Conservation (phyloP, 1,284 basidiomycete species). For the Sporisorium scitamineum region DNA sequence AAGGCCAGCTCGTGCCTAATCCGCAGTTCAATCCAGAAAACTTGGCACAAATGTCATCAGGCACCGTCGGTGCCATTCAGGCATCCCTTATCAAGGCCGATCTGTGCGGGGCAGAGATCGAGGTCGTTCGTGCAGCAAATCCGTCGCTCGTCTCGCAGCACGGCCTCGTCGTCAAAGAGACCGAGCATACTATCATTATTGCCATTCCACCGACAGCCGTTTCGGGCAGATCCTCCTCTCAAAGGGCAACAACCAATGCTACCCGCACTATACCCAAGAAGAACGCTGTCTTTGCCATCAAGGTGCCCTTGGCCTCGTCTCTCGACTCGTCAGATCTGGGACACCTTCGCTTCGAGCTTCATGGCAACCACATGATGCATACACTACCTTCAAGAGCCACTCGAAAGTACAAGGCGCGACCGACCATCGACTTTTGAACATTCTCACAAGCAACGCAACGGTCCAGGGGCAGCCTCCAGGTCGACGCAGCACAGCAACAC, state of each 20-base stretch:
- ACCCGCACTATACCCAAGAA: slow-evolving; percentile 49
- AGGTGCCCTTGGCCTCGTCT: slow-evolving; percentile 27
- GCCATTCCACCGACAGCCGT: slow-evolving; percentile 9
- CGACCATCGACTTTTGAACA: slow-evolving; percentile 46
- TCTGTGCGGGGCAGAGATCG: slow-evolving; percentile 49
- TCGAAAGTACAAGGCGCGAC: slow-evolving; percentile 47
- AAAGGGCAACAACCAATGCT: not conserved
- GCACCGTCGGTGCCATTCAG: slow-evolving; percentile 41
- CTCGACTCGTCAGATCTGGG: not conserved
- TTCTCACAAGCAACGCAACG: not conserved
- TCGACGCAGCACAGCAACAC: not conserved
- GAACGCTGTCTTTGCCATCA: slow-evolving; percentile 45
- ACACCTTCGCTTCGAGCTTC: slow-evolving; percentile 40
- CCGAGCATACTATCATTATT: slow-evolving; percentile 42
- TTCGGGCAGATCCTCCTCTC: no score
- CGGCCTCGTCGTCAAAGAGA: slow-evolving; percentile 50
- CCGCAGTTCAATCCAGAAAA: slow-evolving; percentile 33
- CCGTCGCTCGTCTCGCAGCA: slow-evolving; percentile 42
- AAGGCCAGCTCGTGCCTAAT: slow-evolving; percentile 32
- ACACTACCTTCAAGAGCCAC: slow-evolving; percentile 47
- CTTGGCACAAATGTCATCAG: slow-evolving; percentile 35
- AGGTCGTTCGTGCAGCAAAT: slow-evolving; percentile 46
- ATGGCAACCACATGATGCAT: slow-evolving; percentile 57
- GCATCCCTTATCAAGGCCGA: slow-evolving; percentile 50
- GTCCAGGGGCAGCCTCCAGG: not conserved